Conservation (phyloP, 208 protist species). For the Porcisia hertigi region DNA sequence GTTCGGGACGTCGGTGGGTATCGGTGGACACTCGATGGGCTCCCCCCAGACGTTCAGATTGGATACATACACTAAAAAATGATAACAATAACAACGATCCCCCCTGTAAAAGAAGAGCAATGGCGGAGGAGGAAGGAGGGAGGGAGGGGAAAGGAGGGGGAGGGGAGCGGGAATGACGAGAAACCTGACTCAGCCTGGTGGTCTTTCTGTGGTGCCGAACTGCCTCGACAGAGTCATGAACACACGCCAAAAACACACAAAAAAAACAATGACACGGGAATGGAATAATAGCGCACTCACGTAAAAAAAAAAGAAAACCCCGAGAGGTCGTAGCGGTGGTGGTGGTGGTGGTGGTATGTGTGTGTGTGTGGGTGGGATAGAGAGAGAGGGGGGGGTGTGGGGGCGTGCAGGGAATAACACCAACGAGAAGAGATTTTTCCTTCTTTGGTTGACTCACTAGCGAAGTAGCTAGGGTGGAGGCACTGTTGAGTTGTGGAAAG, state of each 20-base stretch:
- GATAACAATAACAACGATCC: no score
- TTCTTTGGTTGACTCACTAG: not conserved
- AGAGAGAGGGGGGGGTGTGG: conserved; percentile 4
- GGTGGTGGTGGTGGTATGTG: not conserved
- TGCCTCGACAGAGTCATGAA: no score
- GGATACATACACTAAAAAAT: no score
- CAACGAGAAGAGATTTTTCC: not conserved
- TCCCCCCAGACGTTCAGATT: no score
- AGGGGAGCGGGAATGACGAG: not conserved
- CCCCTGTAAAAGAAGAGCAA: no score
- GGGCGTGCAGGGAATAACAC: not conserved
- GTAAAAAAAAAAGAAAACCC: not conserved
- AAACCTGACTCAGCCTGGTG: not conserved
- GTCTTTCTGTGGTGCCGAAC: no score
- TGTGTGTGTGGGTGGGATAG: not conserved
- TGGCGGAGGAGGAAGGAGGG: not conserved
- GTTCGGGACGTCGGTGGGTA: no score
- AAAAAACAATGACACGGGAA: not conserved
- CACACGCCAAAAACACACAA: not conserved
- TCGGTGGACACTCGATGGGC: no score
- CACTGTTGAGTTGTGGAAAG: not conserved
- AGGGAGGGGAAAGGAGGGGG: not conserved
- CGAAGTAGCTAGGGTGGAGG: not conserved
- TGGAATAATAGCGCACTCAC: not conserved
- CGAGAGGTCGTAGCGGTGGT: not conserved